Percentiles rank a stretch among this genome's conserved stretches.
Conservation (phyloP, 116 monocot genomes). For the Papilionanthe hybrid region DNA sequence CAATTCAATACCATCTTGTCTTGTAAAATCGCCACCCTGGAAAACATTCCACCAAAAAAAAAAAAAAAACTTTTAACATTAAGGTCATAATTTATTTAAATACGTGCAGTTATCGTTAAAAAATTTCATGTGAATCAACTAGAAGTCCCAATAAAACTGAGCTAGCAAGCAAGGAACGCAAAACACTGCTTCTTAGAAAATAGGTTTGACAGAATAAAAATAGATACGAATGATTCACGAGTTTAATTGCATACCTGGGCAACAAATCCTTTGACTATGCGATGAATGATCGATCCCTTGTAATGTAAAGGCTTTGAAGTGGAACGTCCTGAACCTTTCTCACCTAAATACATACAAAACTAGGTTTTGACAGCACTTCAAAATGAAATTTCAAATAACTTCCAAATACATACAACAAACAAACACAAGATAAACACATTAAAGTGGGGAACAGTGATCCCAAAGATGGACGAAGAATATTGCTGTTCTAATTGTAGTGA, state of each 20-base stretch:
- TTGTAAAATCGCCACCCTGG: slow-evolving; percentile 49
- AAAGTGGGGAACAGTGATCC: neutral
- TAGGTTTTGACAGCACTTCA: neutral
- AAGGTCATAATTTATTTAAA: neutral
- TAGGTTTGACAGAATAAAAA: neutral
- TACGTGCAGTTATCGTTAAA: neutral
- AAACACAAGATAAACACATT: neutral
- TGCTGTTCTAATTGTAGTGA: neutral
- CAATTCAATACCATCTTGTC: slow-evolving; percentile 42
- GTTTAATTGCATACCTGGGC: slow-evolving; percentile 25
- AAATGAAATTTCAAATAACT: neutral
- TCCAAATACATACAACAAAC: neutral
- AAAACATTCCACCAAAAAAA: slow-evolving; percentile 7
- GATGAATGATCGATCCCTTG: slow-evolving; percentile 43
- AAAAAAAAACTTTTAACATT: slow-evolving; percentile 1
- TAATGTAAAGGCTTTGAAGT: slow-evolving; percentile 29
- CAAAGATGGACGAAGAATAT: neutral
- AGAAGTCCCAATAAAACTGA: neutral
- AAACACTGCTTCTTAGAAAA: neutral
- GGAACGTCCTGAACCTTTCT: slow-evolving; percentile 33
- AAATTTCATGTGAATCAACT: neutral
- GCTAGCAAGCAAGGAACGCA: neutral
- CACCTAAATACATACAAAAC: slow-evolving; percentile 18
- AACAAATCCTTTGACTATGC: slow-evolving; percentile 39
- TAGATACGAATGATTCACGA: neutral